Evolutionary conservation across 345 rosid species (phyloP).

Genomic region (Chamaenerion angustifolium): DNA sequence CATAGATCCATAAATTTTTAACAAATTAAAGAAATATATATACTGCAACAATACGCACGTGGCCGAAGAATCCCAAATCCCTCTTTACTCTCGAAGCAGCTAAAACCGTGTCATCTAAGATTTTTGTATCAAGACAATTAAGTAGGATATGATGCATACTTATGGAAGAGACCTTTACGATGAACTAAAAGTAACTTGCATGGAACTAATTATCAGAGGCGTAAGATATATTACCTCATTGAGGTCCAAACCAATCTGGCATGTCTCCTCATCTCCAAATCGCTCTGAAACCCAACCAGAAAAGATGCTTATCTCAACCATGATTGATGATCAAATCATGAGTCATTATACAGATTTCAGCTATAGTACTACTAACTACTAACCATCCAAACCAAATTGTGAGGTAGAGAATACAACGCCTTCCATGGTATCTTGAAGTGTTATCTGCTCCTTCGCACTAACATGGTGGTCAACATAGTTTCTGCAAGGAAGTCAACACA

Average conservation of each 20-base stretch:
- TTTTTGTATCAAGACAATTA: no score
- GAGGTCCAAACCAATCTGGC: conserved; percentile 82
- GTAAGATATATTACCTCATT: conserved; percentile 55
- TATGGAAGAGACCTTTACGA: no score
- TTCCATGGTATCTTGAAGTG: conserved; percentile 97
- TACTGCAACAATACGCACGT: no score
- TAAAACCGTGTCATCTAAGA: no score
- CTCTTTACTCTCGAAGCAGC: no score
- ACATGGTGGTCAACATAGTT: conserved; percentile 91
- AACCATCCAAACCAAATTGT: conserved; percentile 95
- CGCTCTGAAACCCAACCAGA: conserved; percentile 47
- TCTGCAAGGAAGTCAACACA: conserved; percentile 29
- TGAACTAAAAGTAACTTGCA: no score
- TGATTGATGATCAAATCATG: no score
- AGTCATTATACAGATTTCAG: neutral
- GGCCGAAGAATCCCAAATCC: no score
- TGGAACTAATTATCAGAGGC: no score
- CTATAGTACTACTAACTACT: conserved; percentile 25
- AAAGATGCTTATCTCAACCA: neutral
- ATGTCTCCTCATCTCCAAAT: conserved; percentile 94
- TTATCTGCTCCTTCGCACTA: conserved; percentile 93
- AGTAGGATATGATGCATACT: no score
- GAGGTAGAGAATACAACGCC: conserved; percentile 86
- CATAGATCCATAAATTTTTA: no score
- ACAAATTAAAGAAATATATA: no score